Evolutionary conservation across 2,329 filamentous ascomycete genomes (phyloP).

Genomic region (Parastagonospora nodorum): DNA sequence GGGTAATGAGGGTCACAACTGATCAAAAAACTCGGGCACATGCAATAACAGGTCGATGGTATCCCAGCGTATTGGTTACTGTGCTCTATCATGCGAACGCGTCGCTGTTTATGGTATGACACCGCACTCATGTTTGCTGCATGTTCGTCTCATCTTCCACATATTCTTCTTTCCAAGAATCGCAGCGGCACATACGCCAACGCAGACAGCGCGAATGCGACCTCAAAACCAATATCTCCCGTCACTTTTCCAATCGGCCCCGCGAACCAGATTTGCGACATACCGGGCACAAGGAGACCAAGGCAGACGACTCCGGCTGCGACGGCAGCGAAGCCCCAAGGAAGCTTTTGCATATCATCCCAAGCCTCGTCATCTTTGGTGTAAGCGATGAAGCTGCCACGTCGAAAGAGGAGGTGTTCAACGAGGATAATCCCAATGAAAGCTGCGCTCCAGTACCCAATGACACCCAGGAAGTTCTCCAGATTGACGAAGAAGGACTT

Average conservation of each 20-base stretch:
- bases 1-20: too few relatives aligned
- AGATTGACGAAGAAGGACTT: conserved; percentile 63
- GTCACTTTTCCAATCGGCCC: conserved; percentile 64
- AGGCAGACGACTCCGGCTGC: conserved; percentile 46
- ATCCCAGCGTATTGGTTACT: too few relatives aligned
- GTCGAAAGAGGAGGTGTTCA: conserved; percentile 49
- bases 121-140: too few relatives aligned
- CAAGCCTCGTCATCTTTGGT: conserved; percentile 48
- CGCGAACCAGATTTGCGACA: conserved; percentile 65
- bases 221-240: conserved; percentile 70
- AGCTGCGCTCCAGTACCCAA: conserved; percentile 44
- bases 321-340: conserved; percentile 50
- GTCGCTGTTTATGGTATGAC: too few relatives aligned
- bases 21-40: too few relatives aligned
- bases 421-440: conserved; percentile 39
- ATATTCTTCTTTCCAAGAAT: conserved; percentile 43
- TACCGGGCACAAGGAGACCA: conserved; percentile 61
- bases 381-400: conserved; percentile 34
- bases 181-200: conserved; percentile 53
- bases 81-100: too few relatives aligned
- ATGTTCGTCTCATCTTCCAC: conserved; percentile 17
- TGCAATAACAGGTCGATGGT: too few relatives aligned
- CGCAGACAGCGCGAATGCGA: conserved; percentile 60
- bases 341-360: conserved; percentile 48
- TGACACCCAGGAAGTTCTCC: conserved; percentile 44